These are phyloP conservation scores for Gossypium anomalum DNA, from an alignment of 345 rosid genomes.

Conservation along the genomic window DNA sequence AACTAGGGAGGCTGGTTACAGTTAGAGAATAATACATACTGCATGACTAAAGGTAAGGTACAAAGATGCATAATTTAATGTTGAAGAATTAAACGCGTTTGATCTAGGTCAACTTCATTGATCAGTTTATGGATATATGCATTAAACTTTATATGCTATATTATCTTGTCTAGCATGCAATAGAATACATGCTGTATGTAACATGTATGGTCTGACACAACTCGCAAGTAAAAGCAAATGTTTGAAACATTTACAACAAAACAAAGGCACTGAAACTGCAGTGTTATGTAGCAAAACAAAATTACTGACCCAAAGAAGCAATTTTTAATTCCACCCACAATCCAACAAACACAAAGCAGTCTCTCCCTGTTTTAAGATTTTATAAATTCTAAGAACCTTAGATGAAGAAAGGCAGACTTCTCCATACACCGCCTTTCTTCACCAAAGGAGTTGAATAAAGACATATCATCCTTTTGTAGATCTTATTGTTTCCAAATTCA, in stretches of 20 bases:
- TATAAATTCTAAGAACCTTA: background rate
- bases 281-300: background rate
- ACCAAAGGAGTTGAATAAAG: background rate
- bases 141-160: background rate
- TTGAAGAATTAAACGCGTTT: background rate
- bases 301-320: background rate
- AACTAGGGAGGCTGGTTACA: background rate
- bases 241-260: background rate
- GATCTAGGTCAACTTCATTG: background rate
- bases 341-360: background rate
- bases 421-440: too few species aligned
- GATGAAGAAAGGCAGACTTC: background rate
- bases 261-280: background rate
- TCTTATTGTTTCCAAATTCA: background rate
- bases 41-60: background rate
- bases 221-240: background rate
- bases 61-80: background rate
- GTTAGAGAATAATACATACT: background rate
- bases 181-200: background rate
- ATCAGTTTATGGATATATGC: background rate
- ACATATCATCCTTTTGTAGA: background rate
- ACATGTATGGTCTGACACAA: background rate
- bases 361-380: background rate
- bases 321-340: background rate
- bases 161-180: background rate